Evolutionary conservation across 768 basidiomycete genomes (phyloP), one percentile per base, ranked within the genome.

Genomic region (Pisolithus tinctorius): DNA sequence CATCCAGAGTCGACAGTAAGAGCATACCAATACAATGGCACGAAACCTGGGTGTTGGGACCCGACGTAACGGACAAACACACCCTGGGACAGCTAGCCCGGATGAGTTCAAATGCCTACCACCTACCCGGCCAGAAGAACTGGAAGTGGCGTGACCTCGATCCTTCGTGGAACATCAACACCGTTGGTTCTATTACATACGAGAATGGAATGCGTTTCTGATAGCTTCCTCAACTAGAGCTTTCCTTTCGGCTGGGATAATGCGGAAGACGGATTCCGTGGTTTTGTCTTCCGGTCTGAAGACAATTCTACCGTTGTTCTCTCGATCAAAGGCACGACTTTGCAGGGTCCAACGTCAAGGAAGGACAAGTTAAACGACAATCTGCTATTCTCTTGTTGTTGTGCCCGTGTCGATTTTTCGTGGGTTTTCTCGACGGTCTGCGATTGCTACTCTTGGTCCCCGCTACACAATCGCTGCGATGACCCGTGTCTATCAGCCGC

Each of bases 281-380:
- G 93, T 5, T 93, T 93, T 62, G 86, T 95, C 45, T 95, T 95
- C 60, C 71, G 83, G 39, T 82, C 85, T 11, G 75, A 78, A 10
- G 82, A 84, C 63, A 93, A 95, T 63, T 76, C 82, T 9, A 94
- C 90, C 0, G 76, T 92, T 52, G 78, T 98, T 9, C 77, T 98
- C 29, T 80, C 91, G 41, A 89, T 98, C 68, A 98, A 98, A 62
- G 85, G 86, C 38, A 98, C 94, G 0, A 91, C 90, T 0, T 66
- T 93, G 0, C 78, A 80, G 55, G 93, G 93, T 2, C 82, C 86
- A 13, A 95, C 95, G 11, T 88, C 88, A 47, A 88, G 81, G 72
- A 83, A 86, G 61, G 95, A 98, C 70, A 94, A 92, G 70, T 84
- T 84, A 63, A 97, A 97, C 67, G 94, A 96, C 68, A 91, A 91